Evolutionary conservation across 106 monocot genomes (phyloP), one percentile per base, ranked within the genome.

Genomic region (Allium cepa): DNA sequence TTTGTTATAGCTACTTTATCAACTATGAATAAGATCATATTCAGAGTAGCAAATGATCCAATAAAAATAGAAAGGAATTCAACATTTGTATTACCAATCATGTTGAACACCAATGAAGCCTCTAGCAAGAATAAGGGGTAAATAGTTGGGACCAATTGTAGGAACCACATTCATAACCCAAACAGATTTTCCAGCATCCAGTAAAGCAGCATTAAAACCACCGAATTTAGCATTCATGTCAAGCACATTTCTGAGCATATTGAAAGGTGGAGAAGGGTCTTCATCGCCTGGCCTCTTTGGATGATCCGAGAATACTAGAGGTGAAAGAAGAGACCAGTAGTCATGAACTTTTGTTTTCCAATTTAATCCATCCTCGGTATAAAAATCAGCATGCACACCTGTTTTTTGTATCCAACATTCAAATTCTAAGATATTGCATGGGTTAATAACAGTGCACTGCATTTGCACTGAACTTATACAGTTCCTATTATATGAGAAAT

Each of bases 91-190:
- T 36, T 76, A 94, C 93, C 93, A 94, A 75, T 94, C 93, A 78
- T 94, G 93, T 67, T 87, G 93, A 63, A 90, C 81, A 67, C 93
- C 93, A 73, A 94, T 72, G 72, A 90, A 90, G 26, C 93, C 93
- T 18, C 93, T 74, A 47, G 89, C 90, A 46, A 68, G 45, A 56
- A 68, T 68, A 36, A 68, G 55, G 46, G 62, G 62, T 26, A 62
- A 45, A 17, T 26, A 62, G 65, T 88, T 85, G 8, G 85, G 70
- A 12, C 79, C 68, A 26, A 26, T 79, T 47, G 75, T 71, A 11
- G 91, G 91, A 36, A 95, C 95, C 8, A 88, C 95, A 70, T 95
- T 95, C 95, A 95, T 91, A 50, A 95, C 95, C 95, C 95, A 95
- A n/a, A 85, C 77, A 70, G 87, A 82, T 73, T 91, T 95, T 56